Evolutionary conservation across 176 grass and related monocot species (phyloP), one percentile per base, ranked within the genome.

Genomic region (Oryza brachyantha): DNA sequence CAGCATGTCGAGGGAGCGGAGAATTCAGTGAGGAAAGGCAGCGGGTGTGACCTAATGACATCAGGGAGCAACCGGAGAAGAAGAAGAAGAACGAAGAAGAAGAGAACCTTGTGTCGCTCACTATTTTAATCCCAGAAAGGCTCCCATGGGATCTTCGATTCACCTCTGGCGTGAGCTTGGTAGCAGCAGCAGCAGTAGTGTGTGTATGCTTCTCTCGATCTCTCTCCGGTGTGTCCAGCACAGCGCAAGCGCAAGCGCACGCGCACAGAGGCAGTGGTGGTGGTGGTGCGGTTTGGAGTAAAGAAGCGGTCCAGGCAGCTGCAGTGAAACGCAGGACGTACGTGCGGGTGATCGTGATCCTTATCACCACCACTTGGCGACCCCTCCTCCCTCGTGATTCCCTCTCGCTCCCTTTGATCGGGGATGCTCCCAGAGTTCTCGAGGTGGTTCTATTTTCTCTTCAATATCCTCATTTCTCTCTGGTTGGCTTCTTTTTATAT

Each of bases 271-370:
- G n/a, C n/a, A n/a, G n/a, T n/a, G n/a, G n/a, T n/a, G n/a, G n/a
- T n/a, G n/a, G 31, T 32, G 31, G 31, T 32, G 31, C 4, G 31
- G 31, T 32, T 32, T 1, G 31, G 31, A 32, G 31, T 32, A 32
- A 32, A 32, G 31, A 32, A 32, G 1, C 4, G 31, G 31, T 2
- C 3, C 31, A 4, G 31, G 31, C 31, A 85, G 59, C 75, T 58
- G 68, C 83, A 22, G 52, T 57, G 52, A 21, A 55, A 7, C 34
- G 58, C 50, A 55, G 50, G 13, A 70, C 76, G 83, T 73, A 79
- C 83, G 83, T 79, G 76, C 75, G 68, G 59, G 59, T 66, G 76
- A 59, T n/a, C n/a, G n/a, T 73, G 59, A 74, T 79, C 76, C 68
- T 79, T 80, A 79, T 84, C 82, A 79, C 43, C 7, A 77, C 16